Conservation (phyloP, 2,329 filamentous ascomycete genomes). For the Dactylellina leptospora region DNA sequence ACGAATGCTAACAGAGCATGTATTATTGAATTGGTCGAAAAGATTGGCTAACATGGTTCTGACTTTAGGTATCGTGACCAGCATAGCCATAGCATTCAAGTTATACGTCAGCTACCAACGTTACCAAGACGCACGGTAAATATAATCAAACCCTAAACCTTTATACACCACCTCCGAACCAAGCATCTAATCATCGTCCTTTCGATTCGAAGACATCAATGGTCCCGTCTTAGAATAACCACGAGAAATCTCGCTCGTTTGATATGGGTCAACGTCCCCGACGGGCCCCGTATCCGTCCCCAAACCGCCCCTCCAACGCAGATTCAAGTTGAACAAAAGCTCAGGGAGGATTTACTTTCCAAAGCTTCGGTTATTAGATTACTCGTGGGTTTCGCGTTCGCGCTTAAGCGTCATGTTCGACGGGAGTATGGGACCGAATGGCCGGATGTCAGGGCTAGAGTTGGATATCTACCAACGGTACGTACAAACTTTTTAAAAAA, state of each 20-base stretch:
- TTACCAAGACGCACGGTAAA: constrained; percentile 46
- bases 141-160: not conserved
- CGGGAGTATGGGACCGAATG: constrained; percentile 53
- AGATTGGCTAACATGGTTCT: constrained; percentile 8
- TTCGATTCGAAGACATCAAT: constrained; percentile 16
- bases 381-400: constrained; percentile 50
- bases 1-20: too few relatives aligned
- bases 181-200: not conserved
- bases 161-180: not conserved
- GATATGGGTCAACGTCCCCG: constrained; percentile 49
- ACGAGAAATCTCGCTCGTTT: constrained; percentile 35
- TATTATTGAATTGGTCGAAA: too few relatives aligned
- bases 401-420: constrained; percentile 50
- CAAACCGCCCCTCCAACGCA: constrained; percentile 39
- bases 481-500: not conserved
- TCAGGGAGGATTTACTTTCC: constrained; percentile 48
- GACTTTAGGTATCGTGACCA: constrained; percentile 34
- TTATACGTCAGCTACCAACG: constrained; percentile 45
- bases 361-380: constrained; percentile 52
- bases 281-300: constrained; percentile 28
- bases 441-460: constrained; percentile 45
- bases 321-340: constrained; percentile 46
- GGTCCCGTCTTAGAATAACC: constrained; percentile 32
- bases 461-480: constrained; percentile 53
- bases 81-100: constrained; percentile 47